phyloP scores from a whole-genome alignment of 2,329 filamentous ascomycete species.

The Pestalotiopsis sp. region DNA sequence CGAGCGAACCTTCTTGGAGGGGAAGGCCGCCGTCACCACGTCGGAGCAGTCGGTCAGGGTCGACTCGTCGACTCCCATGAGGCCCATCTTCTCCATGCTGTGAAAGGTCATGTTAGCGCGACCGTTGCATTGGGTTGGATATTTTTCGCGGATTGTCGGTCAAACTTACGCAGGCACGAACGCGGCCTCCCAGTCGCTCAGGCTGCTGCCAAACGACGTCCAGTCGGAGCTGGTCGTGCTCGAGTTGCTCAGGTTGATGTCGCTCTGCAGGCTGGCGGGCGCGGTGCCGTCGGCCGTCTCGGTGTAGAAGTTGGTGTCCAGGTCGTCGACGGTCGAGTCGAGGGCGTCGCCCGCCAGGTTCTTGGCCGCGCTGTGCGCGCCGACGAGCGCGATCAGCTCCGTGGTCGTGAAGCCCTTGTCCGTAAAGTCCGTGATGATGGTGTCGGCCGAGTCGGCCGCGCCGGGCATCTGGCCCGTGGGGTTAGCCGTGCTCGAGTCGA shows the following conservation, averaged over 20 bases:
- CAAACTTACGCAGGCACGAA: conserved; percentile 30
- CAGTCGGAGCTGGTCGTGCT: conserved; percentile 25
- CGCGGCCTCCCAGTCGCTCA: conserved; percentile 24
- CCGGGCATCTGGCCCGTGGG: conserved; percentile 22
- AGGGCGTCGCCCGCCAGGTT: conserved; percentile 24
- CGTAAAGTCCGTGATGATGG: conserved; percentile 22
- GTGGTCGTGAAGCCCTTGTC: conserved; percentile 25
- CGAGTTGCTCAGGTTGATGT: conserved; percentile 26
- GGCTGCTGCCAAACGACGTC: conserved; percentile 23
- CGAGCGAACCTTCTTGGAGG: conserved; percentile 3
- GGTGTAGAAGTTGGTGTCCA: conserved; percentile 29
- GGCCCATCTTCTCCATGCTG: conserved; percentile 30
- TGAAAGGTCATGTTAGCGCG: background rate
- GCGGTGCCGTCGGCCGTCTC: conserved; percentile 26
- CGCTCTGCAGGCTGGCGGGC: conserved; percentile 26
- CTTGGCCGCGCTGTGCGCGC: conserved; percentile 28
- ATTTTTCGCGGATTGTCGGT: background rate
- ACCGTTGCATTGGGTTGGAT: background rate
- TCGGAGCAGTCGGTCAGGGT: conserved; percentile 28
- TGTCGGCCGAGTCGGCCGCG: conserved; percentile 18
- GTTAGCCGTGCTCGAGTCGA: conserved; percentile 25
- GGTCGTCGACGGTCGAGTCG: conserved; percentile 23
- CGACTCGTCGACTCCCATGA: conserved; percentile 25
- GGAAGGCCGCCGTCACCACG: conserved; percentile 26
- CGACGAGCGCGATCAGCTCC: conserved; percentile 29